These are phyloP conservation scores for Narthecium ossifragum DNA, from an alignment of 106 monocot species.

Conservation along the genomic window DNA sequence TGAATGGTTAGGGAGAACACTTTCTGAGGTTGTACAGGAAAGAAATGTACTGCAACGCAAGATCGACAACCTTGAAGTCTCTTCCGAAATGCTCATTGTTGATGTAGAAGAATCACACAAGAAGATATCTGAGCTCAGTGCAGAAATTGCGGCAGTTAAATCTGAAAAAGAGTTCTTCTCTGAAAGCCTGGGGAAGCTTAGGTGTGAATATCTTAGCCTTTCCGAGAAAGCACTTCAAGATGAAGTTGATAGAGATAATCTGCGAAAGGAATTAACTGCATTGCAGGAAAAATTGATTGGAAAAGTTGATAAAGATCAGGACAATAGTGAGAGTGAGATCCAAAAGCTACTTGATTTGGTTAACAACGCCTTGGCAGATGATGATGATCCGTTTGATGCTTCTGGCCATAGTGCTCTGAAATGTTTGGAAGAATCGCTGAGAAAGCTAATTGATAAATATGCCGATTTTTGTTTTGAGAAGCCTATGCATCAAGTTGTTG, in stretches of 20 bases:
- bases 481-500: conserved; percentile 8
- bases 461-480: conserved; percentile 16
- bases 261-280: conserved; percentile 48
- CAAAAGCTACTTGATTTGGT: conserved; percentile 44
- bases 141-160: conserved; percentile 49
- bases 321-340: conserved; percentile 34
- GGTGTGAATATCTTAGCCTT: conserved; percentile 45
- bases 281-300: conserved; percentile 48
- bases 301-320: conserved; percentile 17
- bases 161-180: conserved; percentile 63
- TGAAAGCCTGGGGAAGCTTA: conserved; percentile 60
- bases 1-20: conserved; percentile 55
- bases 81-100: conserved; percentile 55
- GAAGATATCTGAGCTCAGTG: conserved; percentile 64
- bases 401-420: conserved; percentile 17
- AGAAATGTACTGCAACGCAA: conserved; percentile 66
- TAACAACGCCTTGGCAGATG: conserved; percentile 31
- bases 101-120: conserved; percentile 68
- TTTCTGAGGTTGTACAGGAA: conserved; percentile 54
- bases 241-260: conserved; percentile 51
- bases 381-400: conserved; percentile 10
- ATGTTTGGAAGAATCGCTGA: conserved; percentile 45
- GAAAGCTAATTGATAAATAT: conserved; percentile 52
- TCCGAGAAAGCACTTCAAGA: conserved; percentile 58
- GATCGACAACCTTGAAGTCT: conserved; percentile 63